Percentiles rank a stretch among this genome's conserved stretches.
These are phyloP conservation scores for Ambrosia trifida DNA, from an alignment of 129 eudicot species.

Conservation along the genomic window DNA sequence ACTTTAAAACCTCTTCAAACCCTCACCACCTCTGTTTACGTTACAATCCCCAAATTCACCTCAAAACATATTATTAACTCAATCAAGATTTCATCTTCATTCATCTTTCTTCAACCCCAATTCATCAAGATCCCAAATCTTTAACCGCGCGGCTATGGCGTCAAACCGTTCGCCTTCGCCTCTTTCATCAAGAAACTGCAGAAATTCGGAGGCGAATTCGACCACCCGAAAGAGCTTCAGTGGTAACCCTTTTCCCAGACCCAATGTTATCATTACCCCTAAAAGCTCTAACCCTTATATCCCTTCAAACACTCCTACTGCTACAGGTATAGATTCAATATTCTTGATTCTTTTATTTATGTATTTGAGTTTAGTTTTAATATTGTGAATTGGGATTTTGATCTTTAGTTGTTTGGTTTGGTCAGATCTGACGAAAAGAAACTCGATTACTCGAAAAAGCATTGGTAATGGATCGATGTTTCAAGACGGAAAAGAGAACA, in stretches of 20 bases:
- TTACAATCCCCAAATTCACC: conserved; percentile 23
- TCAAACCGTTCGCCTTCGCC: conserved; percentile 88
- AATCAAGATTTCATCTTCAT: conserved; percentile 37
- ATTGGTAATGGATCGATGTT: conserved; percentile 7
- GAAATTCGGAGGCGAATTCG: conserved; percentile 48
- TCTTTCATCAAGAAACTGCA: conserved; percentile 47
- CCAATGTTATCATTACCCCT: conserved; percentile 48
- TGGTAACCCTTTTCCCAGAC: conserved; percentile 53
- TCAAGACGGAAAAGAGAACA: conserved; percentile 75
- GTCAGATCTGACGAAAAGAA: conserved; percentile 46
- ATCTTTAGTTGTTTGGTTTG: neutral
- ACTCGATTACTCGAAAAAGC: conserved; percentile 34
- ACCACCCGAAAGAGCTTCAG: conserved; percentile 61
- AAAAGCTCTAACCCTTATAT: conserved; percentile 44
- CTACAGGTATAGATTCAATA: conserved; percentile 42
- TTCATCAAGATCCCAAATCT: neutral
- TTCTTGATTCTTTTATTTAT: neutral
- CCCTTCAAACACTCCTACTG: conserved; percentile 72
- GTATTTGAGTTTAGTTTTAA: neutral
- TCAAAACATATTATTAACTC: conserved; percentile 15
- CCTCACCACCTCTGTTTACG: conserved; percentile 22
- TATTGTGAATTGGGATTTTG: conserved; percentile 3
- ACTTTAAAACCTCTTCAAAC: conserved; percentile 19
- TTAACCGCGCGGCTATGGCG: conserved; percentile 15
- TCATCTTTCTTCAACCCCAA: conserved; percentile 2